Conservation (phyloP, 805 yeast species). For the Ogataea corticis region DNA sequence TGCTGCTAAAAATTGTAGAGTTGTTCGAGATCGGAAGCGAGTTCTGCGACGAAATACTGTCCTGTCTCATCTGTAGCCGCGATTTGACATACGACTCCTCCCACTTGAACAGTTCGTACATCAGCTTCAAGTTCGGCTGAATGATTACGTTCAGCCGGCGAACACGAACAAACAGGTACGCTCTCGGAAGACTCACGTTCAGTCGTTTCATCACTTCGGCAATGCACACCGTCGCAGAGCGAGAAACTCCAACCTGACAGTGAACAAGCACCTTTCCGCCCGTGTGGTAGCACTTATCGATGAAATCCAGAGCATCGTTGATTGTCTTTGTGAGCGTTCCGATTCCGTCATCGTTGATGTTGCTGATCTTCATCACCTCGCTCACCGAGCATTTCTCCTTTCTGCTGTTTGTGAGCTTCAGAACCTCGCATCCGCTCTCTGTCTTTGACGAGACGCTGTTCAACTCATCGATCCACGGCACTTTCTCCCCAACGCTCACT, state of each 20-base stretch:
- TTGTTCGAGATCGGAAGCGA: constrained; percentile 17
- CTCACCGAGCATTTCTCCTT: constrained; percentile 35
- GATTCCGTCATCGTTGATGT: constrained; percentile 88
- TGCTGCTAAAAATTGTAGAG: constrained; percentile 19
- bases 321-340: constrained; percentile 69
- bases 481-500: constrained; percentile 82
- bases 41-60: constrained; percentile 23
- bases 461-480: constrained; percentile 56
- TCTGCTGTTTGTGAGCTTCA: constrained; percentile 22
- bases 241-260: constrained; percentile 93
- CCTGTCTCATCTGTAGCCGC: constrained; percentile 7
- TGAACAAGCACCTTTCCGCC: constrained; percentile 71
- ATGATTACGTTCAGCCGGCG: constrained; percentile 87
- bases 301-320: constrained; percentile 62
- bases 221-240: constrained; percentile 93
- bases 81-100: constrained; percentile 42
- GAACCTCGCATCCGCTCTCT: constrained; percentile 32
- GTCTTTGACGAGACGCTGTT: constrained; percentile 18
- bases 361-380: constrained; percentile 61
- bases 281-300: constrained; percentile 51
- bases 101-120: constrained; percentile 85
- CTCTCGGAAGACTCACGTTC: constrained; percentile 65
- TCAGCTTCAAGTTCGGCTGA: constrained; percentile 88
- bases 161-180: constrained; percentile 87
- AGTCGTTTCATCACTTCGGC: constrained; percentile 89